Evolutionary conservation across 768 basidiomycete genomes (phyloP).

Genomic region (Trametes cingulata): DNA sequence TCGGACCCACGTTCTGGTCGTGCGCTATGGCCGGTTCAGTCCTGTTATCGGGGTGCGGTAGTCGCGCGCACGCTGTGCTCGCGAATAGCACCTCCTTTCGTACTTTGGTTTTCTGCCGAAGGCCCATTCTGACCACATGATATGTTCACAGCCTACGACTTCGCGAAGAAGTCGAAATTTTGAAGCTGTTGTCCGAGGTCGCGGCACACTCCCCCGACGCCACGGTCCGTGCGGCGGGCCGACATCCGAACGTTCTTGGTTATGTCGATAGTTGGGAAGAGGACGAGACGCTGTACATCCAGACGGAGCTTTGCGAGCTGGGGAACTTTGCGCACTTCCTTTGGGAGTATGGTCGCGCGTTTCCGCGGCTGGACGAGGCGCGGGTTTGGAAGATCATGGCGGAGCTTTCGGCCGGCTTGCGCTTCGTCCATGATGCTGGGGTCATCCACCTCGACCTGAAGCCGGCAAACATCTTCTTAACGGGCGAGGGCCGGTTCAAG

Average conservation of each 20-base stretch:
- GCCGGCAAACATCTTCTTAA: constrained; percentile 95
- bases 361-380: constrained; percentile 86
- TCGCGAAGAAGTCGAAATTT: constrained; percentile 91
- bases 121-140: neutral
- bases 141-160: constrained; percentile 71
- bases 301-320: constrained; percentile 90
- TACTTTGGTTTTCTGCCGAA: constrained; percentile 1
- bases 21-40: neutral
- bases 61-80: neutral
- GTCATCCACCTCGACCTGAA: constrained; percentile 97
- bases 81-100: neutral
- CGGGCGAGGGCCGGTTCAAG: constrained; percentile 83
- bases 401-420: constrained; percentile 85
- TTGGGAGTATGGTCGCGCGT: constrained; percentile 84
- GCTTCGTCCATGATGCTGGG: constrained; percentile 85
- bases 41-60: neutral
- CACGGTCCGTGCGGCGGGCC: constrained; percentile 24
- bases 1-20: neutral
- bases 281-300: constrained; percentile 83
- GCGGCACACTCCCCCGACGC: constrained; percentile 31
- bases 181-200: constrained; percentile 67
- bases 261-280: constrained; percentile 98
- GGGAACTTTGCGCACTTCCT: constrained; percentile 92
- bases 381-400: constrained; percentile 95
- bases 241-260: constrained; percentile 80